These are phyloP conservation scores for Begonia peltatifolia DNA, from an alignment of 306 rosid species.

Conservation along the genomic window DNA sequence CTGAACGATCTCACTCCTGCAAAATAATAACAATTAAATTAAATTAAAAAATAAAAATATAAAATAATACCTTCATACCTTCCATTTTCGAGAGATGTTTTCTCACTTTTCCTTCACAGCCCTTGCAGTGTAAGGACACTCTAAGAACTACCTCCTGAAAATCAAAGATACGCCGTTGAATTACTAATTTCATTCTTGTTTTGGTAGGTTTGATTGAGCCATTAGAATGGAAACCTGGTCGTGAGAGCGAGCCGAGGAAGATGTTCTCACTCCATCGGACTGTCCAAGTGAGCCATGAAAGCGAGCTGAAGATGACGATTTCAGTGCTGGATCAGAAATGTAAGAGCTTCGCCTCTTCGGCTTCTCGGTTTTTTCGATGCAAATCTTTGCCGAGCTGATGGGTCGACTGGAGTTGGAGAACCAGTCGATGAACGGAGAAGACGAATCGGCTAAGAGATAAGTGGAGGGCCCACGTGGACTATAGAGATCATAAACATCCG, in stretches of 20 bases:
- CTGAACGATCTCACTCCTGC: conserved; percentile 83
- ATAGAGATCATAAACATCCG: conserved; percentile 21
- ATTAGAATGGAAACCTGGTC: conserved; percentile 34
- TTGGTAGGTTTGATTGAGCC: too few species aligned
- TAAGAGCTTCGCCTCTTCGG: background rate
- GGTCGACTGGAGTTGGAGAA: conserved; percentile 9
- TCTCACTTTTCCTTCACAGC: conserved; percentile 56
- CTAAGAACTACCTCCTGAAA: conserved; percentile 44
- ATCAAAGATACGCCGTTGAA: background rate
- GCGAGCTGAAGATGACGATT: background rate
- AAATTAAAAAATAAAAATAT: background rate
- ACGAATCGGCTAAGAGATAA: conserved; percentile 26
- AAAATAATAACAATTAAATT: background rate
- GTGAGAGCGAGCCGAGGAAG: conserved; percentile 26
- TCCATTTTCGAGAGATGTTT: conserved; percentile 62
- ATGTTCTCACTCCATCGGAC: conserved; percentile 18
- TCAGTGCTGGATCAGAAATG: background rate
- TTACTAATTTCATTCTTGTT: too few species aligned
- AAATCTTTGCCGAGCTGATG: background rate
- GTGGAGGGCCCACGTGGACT: conserved; percentile 22
- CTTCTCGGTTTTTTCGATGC: background rate
- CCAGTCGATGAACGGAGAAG: conserved; percentile 30
- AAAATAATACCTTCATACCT: conserved; percentile 18
- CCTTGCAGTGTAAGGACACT: conserved; percentile 62
- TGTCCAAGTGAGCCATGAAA: background rate